Base-by-base conservation (phyloP, 257 asterid genomes). In the Penstemon eatonii region DNA sequence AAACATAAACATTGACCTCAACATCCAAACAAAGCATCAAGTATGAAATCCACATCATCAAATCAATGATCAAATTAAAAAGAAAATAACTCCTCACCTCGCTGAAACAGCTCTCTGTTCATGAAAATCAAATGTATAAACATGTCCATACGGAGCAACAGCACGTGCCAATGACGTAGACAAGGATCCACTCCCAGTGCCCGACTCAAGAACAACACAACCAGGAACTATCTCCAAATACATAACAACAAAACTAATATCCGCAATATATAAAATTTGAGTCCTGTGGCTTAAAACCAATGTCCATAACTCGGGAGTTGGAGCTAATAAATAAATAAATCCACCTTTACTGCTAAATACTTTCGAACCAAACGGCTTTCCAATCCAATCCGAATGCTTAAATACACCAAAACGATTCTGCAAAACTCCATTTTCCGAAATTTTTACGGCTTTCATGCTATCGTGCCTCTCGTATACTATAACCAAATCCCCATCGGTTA, bases 111-210 rank as follows among this genome's bases (percentile, higher is more conserved):
- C 99, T 69, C 99, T 91, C 75, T 84, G 93, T 69, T 94, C 96
- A 78, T 94, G 99, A 73, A 94, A 94, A 82, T 94, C 99, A 72
- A 94, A 94, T 12, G 99, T 91, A 67, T 85, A 82, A 43, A 94
- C 93, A 62, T 81, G 97, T 4, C 98, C 99, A 3, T 73, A 74
- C 3, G 97, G 96, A 0, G 96, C 95, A 49, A 91, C 82, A 11
- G 96, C 95, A 65, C 96, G 84, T 2, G 97, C 99, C 70, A 94
- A 94, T 10, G 99, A 94, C 7, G 96, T 84, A 7, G 90, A 60
- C 80, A 94, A 73, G 10, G 97, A 94, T 62, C 99, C 99, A 81
- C 99, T 94, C 25, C 99, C 97, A 0, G 97, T 94, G 18, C 99
- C 99, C 0, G 97, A 91, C 73, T 94, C 99, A 25, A 94, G 95